Evolutionary conservation across 116 monocot species (phyloP), one percentile per base, ranked within the genome.

Genomic region (Phalaenopsis hybrid): DNA sequence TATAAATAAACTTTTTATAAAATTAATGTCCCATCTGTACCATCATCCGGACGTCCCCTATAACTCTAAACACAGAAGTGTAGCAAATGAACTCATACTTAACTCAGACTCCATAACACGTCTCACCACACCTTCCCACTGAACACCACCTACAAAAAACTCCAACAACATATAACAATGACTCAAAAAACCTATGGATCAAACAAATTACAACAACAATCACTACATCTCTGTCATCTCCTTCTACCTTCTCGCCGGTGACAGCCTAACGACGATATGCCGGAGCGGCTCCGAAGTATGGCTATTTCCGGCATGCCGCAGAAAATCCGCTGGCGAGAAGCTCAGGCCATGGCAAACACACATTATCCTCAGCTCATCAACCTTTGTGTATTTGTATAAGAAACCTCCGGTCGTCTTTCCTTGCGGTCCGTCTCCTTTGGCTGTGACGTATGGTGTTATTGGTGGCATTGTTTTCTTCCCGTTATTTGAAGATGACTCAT

Each of bases 271-370:
- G 23, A 49, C 25, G 10, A 80, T 80, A 8, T 68, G 43, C 13
- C 80, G 63, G 44, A 69, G 59, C 23, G 80, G 80, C 20, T 49
- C 20, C 3, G 80, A 48, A 23, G 65, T 80, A 45, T 80, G 46
- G 45, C 37, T 68, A 12, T 2, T 6, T 44, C 80, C 80, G 63
- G 80, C 44, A 16, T 80, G 80, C 21, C 80, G 3, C 2, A 80
- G 13, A 31, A 80, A 80, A 21, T 46, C 80, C 2, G 9, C 28
- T 2, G 80, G 80, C 3, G 80, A 80, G 80, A 80, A 80, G 44
- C 58, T 59, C 44, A 2, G 57, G 21, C 80, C 48, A 49, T 80
- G 80, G 69, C 67, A 80, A 8, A 69, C 80, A 31, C 80, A 69
- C 48, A 80, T 59, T 20, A 80, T 80, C 4, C 67, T 80, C n/a